Percentiles rank a stretch among this genome's conserved stretches.
These are phyloP conservation scores for Epipyxis sp. DNA, from an alignment of 108 stramenopile genomes.

Conservation along the genomic window DNA sequence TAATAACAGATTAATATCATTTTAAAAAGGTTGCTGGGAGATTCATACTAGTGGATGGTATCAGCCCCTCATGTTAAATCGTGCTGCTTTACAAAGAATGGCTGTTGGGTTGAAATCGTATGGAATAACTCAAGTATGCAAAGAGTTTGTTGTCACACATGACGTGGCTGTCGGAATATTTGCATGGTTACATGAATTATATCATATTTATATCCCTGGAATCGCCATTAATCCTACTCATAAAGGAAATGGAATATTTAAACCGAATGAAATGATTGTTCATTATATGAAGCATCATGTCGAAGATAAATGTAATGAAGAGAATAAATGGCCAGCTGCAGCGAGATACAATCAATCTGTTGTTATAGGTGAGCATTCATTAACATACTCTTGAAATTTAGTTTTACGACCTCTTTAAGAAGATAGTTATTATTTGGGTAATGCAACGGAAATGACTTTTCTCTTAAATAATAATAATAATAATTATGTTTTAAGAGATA, in stretches of 20 bases:
- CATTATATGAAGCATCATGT: not conserved
- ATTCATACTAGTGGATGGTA: not conserved
- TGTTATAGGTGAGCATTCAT: slow-evolving; percentile 37
- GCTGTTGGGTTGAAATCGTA: not conserved
- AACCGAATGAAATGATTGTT: not conserved
- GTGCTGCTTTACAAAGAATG: not conserved
- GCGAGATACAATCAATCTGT: not conserved
- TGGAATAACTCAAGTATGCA: not conserved
- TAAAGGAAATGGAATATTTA: not conserved
- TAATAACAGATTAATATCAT: too few species aligned
- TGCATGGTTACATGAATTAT: not conserved
- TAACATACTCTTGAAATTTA: slow-evolving; percentile 41
- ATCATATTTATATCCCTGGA: slow-evolving; percentile 3
- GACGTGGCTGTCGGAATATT: not conserved
- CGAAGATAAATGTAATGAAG: not conserved
- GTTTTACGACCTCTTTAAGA: slow-evolving; percentile 48
- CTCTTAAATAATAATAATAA: slow-evolving; percentile 39
- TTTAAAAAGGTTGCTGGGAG: not conserved
- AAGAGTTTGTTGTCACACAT: not conserved
- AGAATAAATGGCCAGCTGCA: not conserved
- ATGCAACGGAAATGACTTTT: slow-evolving; percentile 42
- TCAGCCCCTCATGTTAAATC: not conserved
- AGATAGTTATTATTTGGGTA: slow-evolving; percentile 38
- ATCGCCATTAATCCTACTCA: not conserved
- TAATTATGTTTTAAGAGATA: slow-evolving; percentile 48